Evolutionary conservation across 352 stramenopile species (phyloP).

Genomic region (Pythium biforme): DNA sequence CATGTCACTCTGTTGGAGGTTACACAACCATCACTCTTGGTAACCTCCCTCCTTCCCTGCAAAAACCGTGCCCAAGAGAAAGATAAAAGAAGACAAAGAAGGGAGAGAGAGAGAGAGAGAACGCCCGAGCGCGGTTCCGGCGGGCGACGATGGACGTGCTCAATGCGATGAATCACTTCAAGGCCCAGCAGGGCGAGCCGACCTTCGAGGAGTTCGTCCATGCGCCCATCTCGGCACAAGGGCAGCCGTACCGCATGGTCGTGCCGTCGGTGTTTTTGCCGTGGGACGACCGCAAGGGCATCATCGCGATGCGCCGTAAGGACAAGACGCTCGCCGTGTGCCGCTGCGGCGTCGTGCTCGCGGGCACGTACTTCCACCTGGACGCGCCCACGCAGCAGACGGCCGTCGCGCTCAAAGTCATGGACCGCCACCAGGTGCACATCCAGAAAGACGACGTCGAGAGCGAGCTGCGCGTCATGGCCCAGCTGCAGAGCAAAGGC

Average conservation of each 20-base stretch:
- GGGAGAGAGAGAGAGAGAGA: no score
- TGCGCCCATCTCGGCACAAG: constrained; percentile 42
- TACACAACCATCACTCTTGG: constrained; percentile 20
- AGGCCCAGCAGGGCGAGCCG: constrained; percentile 44
- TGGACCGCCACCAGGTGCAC: constrained; percentile 70
- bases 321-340: constrained; percentile 69
- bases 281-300: constrained; percentile 60
- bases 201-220: constrained; percentile 63
- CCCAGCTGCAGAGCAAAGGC: constrained; percentile 69
- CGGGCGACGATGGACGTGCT: constrained; percentile 66
- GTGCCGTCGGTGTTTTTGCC: constrained; percentile 66
- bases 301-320: constrained; percentile 72
- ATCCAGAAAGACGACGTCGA: constrained; percentile 80
- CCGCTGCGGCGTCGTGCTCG: constrained; percentile 79
- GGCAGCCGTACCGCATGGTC: constrained; percentile 53
- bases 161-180: constrained; percentile 59
- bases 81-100: not conserved
- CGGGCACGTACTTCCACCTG: constrained; percentile 68
- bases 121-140: not conserved
- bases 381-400: constrained; percentile 48
- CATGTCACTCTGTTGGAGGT: not conserved
- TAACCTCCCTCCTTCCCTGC: not conserved
- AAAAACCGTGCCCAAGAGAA: not conserved
- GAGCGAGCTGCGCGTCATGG: constrained; percentile 80
- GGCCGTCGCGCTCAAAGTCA: constrained; percentile 77